Base-by-base conservation (phyloP, 2,329 filamentous ascomycete genomes). In the Paramyrothecium sp. region DNA sequence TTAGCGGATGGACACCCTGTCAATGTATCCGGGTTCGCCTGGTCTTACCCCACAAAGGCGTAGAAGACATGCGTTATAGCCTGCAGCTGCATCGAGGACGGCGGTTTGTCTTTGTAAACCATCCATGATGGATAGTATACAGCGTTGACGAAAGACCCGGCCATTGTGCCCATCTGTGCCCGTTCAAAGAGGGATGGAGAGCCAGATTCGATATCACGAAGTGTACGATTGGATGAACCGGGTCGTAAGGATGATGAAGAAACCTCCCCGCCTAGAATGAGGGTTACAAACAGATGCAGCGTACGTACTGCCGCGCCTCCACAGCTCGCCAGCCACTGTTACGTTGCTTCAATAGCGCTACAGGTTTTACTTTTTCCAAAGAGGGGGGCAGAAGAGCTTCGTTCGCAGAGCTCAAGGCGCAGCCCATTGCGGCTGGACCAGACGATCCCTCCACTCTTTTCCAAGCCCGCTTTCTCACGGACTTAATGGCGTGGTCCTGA, bases 71-170 rank as follows among this genome's bases (percentile, higher is more conserved):
- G 86, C 7, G 86, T 87, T 57, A 88, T 79, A 56, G 79, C 79
- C 44, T 79, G 75, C 60, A 83, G 71, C 55, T 82, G 80, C 54
- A 89, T 67, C 5, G 78, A 80, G 0, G 83, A 85, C 0, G 86
- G 86, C n/a, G 83, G 79, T 55, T 83, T 81, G 55, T 81, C 77
- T 58, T 79, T 79, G 72, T 88, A 88, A 56, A 87, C 79, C 56
- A 80, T 76, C 85, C 85, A 89, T 61, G 86, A 88, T 5, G 86
- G 85, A 68, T 88, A 89, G 71, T 89, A 89, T 1, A 87, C 73
- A 16, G 73, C 73, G 51, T 76, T 76, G 54, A 67, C 66, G 52
- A 66, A 63, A 34, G 57, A 54, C n/a, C 7, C 17, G 3, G 64
- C 44, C 63, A 66, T 56, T 60, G 19, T 53, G 16, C n/a, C n/a